Evolutionary conservation across 179 eudicot species (phyloP).

Genomic region (Beta lomatogona): DNA sequence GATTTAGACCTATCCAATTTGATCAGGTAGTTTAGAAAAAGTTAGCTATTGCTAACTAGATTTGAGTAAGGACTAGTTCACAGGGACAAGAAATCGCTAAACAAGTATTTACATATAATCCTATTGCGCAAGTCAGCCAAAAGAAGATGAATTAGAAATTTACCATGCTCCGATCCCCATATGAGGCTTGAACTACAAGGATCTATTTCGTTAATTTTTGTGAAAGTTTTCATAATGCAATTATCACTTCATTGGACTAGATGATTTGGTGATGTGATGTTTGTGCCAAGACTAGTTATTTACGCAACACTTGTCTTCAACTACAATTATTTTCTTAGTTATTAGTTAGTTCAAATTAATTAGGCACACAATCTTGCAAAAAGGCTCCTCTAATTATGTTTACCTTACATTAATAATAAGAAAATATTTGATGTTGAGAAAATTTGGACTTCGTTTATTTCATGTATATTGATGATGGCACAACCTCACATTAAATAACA

Average conservation of each 20-base stretch:
- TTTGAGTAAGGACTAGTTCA: conserved; percentile 11
- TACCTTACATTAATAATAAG: too few relatives aligned
- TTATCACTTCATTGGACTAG: not conserved
- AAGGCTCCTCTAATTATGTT: too few relatives aligned
- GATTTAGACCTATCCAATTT: conserved; percentile 16
- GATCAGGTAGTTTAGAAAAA: conserved; percentile 31
- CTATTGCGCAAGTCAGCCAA: not conserved
- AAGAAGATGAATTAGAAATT: not conserved
- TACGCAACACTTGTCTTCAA: conserved; percentile 1
- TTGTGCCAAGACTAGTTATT: not conserved
- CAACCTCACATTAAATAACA: too few relatives aligned
- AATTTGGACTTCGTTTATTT: too few relatives aligned
- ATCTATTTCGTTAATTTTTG: not conserved
- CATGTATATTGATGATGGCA: too few relatives aligned
- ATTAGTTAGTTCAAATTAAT: too few relatives aligned
- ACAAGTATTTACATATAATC: too few relatives aligned
- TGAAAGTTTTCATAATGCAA: not conserved
- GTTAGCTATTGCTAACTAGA: conserved; percentile 9
- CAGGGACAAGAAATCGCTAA: conserved; percentile 8
- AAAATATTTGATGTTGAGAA: too few relatives aligned
- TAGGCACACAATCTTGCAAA: too few relatives aligned
- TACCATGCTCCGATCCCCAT: not conserved
- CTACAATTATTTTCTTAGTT: too few relatives aligned
- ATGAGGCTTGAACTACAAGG: conserved; percentile 1
- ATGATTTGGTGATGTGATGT: conserved; percentile 1